These are phyloP conservation scores for Pinus tabuliformis DNA, from an alignment of 75 land plant genomes.

Conservation along the genomic window DNA sequence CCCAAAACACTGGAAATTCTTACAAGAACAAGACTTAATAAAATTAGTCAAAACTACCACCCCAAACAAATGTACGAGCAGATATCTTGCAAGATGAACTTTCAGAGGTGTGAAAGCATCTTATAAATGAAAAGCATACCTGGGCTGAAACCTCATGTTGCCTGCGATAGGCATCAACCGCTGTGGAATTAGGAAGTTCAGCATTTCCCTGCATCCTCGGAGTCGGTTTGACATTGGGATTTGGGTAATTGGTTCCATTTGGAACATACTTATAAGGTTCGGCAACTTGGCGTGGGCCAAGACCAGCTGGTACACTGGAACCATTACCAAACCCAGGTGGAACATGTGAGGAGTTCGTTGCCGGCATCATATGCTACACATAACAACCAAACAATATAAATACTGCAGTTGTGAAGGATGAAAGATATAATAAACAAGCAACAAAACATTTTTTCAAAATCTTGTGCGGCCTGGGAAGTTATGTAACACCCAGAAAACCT, in stretches of 20 bases:
- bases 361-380: not conserved
- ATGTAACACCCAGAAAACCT: too few relatives aligned
- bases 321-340: not conserved
- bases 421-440: too few relatives aligned
- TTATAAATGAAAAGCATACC: conserved; percentile 19
- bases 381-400: not conserved
- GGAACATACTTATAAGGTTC: not conserved
- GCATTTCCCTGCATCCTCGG: not conserved
- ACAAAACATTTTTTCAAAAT: too few relatives aligned
- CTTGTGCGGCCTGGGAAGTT: too few relatives aligned
- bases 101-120: too few relatives aligned
- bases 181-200: conserved; percentile 3
- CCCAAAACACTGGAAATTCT: too few relatives aligned
- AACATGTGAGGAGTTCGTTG: not conserved
- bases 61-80: too few relatives aligned
- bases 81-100: too few relatives aligned
- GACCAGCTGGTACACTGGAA: not conserved
- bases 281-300: not conserved
- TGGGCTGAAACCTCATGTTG: conserved; percentile 40
- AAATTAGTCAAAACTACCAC: too few relatives aligned
- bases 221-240: not conserved
- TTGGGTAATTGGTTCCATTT: not conserved
- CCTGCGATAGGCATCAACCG: conserved; percentile 42
- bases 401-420: too few relatives aligned
- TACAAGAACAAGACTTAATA: too few relatives aligned